Evolutionary conservation across 1,284 basidiomycete species (phyloP).

Genomic region (Coriolopsis trogii): DNA sequence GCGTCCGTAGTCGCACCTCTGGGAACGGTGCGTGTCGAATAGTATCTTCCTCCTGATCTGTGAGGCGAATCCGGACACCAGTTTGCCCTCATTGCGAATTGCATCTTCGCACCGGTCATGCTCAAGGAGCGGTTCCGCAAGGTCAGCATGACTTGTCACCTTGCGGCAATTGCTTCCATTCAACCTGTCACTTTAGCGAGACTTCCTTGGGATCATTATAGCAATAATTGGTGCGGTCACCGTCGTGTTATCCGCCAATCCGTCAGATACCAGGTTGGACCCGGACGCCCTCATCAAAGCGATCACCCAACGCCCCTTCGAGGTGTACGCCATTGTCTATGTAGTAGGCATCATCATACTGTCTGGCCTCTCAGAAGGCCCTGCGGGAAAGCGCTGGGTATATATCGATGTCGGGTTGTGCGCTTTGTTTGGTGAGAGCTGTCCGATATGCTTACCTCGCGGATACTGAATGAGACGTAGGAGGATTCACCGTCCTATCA

Average conservation of each 20-base stretch:
- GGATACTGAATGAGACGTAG: conserved; percentile 39
- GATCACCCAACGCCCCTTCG: conserved; percentile 71
- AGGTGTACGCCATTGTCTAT: conserved; percentile 74
- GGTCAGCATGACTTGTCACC: too few relatives aligned
- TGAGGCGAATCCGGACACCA: conserved; percentile 33
- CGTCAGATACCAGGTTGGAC: conserved; percentile 71
- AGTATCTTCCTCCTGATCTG: neutral
- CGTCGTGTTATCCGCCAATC: conserved; percentile 84
- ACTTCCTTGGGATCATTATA: conserved; percentile 86
- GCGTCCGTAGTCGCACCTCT: conserved; percentile 95
- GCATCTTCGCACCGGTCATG: conserved; percentile 89
- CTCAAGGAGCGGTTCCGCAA: conserved; percentile 79
- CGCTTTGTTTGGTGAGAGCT: conserved; percentile 74
- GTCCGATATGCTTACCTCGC: too few relatives aligned
- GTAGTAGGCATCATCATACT: conserved; percentile 58
- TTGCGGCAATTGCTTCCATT: neutral
- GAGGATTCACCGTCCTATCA: conserved; percentile 92
- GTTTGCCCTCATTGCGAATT: conserved; percentile 94
- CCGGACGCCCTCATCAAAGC: conserved; percentile 73
- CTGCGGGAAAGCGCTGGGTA: conserved; percentile 68
- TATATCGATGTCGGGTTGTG: conserved; percentile 89
- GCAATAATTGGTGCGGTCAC: conserved; percentile 87
- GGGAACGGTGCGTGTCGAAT: conserved; percentile 71
- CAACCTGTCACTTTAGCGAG: conserved; percentile 47
- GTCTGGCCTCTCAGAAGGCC: conserved; percentile 61